These are phyloP conservation scores for Amorphotheca resinae DNA, from an alignment of 495 filamentous ascomycete species.

Conservation along the genomic window DNA sequence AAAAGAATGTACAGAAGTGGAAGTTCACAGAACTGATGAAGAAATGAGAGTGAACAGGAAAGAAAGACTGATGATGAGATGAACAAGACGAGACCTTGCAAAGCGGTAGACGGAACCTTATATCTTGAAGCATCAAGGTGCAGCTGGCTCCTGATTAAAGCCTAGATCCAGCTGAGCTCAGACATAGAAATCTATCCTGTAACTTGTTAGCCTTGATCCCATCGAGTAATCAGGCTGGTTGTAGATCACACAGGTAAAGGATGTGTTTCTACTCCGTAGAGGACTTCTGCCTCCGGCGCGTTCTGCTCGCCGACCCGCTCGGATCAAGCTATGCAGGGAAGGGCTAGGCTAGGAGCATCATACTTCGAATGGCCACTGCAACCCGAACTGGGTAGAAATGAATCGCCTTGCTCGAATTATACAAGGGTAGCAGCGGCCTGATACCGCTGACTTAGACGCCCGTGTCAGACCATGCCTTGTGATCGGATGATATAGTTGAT, in stretches of 20 bases:
- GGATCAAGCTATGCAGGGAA: no score
- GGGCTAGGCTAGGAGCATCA: no score
- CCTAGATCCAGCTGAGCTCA: no score
- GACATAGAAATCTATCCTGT: constrained; percentile 6
- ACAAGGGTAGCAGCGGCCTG: not conserved
- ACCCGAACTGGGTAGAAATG: not conserved
- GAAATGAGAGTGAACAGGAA: constrained; percentile 13
- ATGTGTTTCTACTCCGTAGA: constrained; percentile 11
- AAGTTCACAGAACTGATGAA: constrained; percentile 16
- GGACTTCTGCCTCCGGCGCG: constrained; percentile 6
- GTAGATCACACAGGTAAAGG: constrained; percentile 18
- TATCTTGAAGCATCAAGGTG: no score
- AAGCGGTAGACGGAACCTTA: no score
- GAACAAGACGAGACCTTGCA: constrained; percentile 5
- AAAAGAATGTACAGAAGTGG: constrained; percentile 13
- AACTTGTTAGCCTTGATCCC: constrained; percentile 11
- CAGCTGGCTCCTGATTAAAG: no score
- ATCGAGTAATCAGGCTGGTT: not conserved
- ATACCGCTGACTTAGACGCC: not conserved
- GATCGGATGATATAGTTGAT: no score
- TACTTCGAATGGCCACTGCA: no score
- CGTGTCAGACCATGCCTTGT: not conserved
- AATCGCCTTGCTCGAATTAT: not conserved
- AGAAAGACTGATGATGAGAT: constrained; percentile 19
- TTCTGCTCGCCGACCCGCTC: not conserved